Percentiles rank a stretch among this genome's conserved stretches.
phyloP scores from a whole-genome alignment of 768 basidiomycete genomes.

The Boletus speciosus region DNA sequence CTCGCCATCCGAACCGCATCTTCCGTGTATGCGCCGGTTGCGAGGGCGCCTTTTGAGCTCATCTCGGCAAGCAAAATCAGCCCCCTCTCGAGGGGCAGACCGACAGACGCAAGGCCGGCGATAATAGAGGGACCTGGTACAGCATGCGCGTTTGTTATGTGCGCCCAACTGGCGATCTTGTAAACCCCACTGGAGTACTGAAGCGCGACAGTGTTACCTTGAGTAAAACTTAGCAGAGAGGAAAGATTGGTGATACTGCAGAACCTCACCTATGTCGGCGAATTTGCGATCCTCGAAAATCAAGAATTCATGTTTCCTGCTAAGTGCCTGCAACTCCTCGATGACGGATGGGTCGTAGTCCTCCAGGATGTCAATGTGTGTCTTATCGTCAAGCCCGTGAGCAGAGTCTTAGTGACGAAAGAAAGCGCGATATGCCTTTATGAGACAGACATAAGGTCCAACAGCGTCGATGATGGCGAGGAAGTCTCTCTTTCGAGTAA shows the following conservation, averaged over 20 bases:
- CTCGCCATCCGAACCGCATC: slow-evolving; percentile 87
- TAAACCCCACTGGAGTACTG: slow-evolving; percentile 94
- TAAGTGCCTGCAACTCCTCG: slow-evolving; percentile 63
- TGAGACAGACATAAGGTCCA: slow-evolving; percentile 85
- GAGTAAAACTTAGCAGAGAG: slow-evolving; percentile 1
- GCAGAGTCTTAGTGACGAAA: slow-evolving; percentile 11
- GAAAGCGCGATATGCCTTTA: slow-evolving; percentile 64
- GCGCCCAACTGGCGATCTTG: slow-evolving; percentile 93
- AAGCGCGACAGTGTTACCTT: slow-evolving; percentile 93
- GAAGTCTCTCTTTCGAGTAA: slow-evolving; percentile 74
- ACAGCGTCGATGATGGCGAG: slow-evolving; percentile 84
- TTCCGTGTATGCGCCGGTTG: slow-evolving; percentile 78
- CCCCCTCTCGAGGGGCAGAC: slow-evolving; percentile 76
- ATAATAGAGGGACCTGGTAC: slow-evolving; percentile 96
- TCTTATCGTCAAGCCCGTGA: slow-evolving; percentile 51
- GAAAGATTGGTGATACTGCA: neutral
- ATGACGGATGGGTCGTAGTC: slow-evolving; percentile 81
- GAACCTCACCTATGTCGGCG: slow-evolving; percentile 85
- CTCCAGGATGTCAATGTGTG: slow-evolving; percentile 93
- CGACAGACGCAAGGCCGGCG: slow-evolving; percentile 83
- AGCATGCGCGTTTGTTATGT: slow-evolving; percentile 95
- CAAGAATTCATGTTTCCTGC: slow-evolving; percentile 82
- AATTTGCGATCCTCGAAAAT: slow-evolving; percentile 99
- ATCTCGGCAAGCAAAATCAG: slow-evolving; percentile 93
- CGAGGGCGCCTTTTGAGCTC: slow-evolving; percentile 86